phyloP scores from a whole-genome alignment of 2,329 filamentous ascomycete genomes.

The Penicillium sp. region DNA sequence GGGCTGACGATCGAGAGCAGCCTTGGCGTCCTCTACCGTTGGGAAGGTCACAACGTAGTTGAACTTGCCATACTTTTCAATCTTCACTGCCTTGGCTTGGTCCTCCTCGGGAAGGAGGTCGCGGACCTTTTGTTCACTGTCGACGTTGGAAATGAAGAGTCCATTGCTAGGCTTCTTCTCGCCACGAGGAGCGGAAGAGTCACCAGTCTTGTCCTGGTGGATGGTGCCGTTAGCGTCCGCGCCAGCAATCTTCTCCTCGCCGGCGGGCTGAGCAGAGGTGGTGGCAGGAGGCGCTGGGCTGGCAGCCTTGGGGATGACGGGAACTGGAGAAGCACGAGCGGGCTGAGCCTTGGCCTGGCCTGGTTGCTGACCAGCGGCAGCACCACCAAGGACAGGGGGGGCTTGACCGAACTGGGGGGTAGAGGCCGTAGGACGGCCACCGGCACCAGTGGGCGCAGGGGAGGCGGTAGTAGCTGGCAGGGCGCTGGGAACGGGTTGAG shows the following conservation, averaged over 20 bases:
- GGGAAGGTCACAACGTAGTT: slow-evolving; percentile 85
- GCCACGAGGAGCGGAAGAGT: slow-evolving; percentile 62
- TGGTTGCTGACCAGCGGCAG: slow-evolving; percentile 39
- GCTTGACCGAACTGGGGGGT: slow-evolving; percentile 52
- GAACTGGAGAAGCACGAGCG: slow-evolving; percentile 50
- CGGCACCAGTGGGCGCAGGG: slow-evolving; percentile 47
- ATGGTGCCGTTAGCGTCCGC: slow-evolving; percentile 59
- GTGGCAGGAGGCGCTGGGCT: slow-evolving; percentile 47
- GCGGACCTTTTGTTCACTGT: slow-evolving; percentile 79
- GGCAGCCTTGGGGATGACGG: slow-evolving; percentile 48
- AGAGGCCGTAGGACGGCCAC: slow-evolving; percentile 42
- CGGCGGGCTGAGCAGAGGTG: slow-evolving; percentile 50
- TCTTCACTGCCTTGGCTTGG: slow-evolving; percentile 75
- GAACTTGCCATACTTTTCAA: slow-evolving; percentile 72
- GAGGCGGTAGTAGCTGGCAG: slow-evolving; percentile 42
- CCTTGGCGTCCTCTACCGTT: slow-evolving; percentile 77
- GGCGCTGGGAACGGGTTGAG: slow-evolving; percentile 35
- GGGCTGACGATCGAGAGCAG: slow-evolving; percentile 75
- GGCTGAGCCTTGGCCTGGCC: slow-evolving; percentile 41
- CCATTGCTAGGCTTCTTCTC: slow-evolving; percentile 75
- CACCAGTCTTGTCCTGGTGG: slow-evolving; percentile 51
- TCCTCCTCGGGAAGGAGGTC: slow-evolving; percentile 85
- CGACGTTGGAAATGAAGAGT: slow-evolving; percentile 87
- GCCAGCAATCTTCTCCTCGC: slow-evolving; percentile 57
- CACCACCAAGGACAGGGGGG: slow-evolving; percentile 40